Percentiles rank a stretch among this genome's conserved stretches.
Conservation (phyloP, 1,284 basidiomycete genomes). For the Tilletia indica region DNA sequence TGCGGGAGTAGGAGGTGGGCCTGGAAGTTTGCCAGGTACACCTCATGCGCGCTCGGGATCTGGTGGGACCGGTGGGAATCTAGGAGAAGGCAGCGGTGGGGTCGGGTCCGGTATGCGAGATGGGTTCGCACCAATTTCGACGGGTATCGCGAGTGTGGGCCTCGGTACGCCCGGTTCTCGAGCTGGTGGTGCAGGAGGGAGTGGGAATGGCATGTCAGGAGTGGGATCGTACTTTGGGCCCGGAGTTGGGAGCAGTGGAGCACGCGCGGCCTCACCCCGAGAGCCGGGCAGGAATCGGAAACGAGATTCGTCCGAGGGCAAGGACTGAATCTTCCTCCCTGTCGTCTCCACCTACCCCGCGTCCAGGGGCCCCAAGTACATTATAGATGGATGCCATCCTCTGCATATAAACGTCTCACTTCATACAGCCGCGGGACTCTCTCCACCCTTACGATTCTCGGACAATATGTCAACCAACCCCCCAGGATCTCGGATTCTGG, state of each 20-base stretch:
- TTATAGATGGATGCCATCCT: too few relatives aligned
- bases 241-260: neutral
- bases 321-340: neutral
- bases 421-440: too few relatives aligned
- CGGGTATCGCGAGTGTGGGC: neutral
- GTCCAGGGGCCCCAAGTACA: too few relatives aligned
- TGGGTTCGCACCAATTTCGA: neutral
- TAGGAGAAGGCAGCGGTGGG: neutral
- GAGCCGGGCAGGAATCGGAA: slow-evolving; percentile 7
- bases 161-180: neutral
- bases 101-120: neutral
- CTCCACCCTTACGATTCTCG: too few relatives aligned
- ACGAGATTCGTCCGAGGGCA: neutral
- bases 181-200: neutral
- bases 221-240: slow-evolving; percentile 2
- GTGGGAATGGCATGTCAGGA: neutral
- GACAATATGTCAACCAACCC: too few relatives aligned
- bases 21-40: too few relatives aligned
- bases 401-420: too few relatives aligned
- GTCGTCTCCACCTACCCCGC: too few relatives aligned
- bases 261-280: slow-evolving; percentile 1
- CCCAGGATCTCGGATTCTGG: too few relatives aligned
- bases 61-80: neutral
- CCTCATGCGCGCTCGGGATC: too few relatives aligned
- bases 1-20: too few relatives aligned